phyloP scores from a whole-genome alignment of 495 filamentous ascomycete genomes.

The Xylaria castorea region DNA sequence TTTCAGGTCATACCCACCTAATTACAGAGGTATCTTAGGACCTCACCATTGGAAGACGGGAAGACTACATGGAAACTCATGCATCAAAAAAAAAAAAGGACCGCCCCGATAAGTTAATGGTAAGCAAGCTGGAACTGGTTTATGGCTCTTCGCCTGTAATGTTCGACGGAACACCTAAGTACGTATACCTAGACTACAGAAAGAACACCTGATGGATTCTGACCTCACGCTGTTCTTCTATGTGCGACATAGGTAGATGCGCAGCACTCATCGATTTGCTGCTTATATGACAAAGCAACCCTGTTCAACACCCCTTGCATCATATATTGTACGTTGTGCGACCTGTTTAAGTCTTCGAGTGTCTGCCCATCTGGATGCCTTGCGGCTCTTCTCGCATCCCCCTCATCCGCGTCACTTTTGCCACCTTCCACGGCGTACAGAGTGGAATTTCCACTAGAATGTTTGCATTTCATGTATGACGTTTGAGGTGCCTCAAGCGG shows the following conservation, averaged over 20 bases:
- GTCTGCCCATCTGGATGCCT: constrained; percentile 23
- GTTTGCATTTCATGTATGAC: background rate
- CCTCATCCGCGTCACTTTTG: constrained; percentile 3
- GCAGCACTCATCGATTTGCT: background rate
- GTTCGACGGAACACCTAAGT: background rate
- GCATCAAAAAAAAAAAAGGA: background rate
- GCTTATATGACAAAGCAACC: background rate
- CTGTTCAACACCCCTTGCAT: constrained; percentile 11
- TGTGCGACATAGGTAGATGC: background rate
- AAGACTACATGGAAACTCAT: no score
- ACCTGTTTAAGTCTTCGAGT: background rate
- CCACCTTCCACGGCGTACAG: background rate
- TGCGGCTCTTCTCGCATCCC: background rate
- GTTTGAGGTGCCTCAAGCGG: constrained; percentile 3
- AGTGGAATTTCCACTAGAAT: background rate
- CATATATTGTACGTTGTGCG: background rate
- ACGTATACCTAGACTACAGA: no score
- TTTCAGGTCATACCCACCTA: background rate
- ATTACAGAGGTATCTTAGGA: no score
- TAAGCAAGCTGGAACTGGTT: background rate
- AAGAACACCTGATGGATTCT: no score
- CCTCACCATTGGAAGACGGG: no score
- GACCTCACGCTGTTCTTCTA: background rate
- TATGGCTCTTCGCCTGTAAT: background rate
- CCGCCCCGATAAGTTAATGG: background rate